Percentiles rank a stretch among this genome's conserved stretches.
These are phyloP conservation scores for Cardamine resedifolia DNA, from an alignment of 345 rosid genomes.

Conservation along the genomic window DNA sequence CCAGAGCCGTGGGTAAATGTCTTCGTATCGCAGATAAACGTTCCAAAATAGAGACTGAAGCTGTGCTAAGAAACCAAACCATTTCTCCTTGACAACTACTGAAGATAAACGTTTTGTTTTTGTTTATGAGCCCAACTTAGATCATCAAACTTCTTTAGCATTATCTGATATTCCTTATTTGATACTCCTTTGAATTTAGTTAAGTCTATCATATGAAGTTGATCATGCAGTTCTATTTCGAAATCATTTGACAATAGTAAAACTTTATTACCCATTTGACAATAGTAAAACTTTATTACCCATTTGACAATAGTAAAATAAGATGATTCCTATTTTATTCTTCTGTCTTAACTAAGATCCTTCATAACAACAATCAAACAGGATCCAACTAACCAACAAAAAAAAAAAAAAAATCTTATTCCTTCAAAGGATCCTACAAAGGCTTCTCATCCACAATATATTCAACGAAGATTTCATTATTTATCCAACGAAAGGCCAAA, in stretches of 20 bases:
- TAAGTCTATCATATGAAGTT: neutral
- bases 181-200: neutral
- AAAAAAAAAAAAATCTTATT: slow-evolving; percentile 12
- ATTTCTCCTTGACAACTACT: too few relatives aligned
- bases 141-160: neutral
- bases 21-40: too few relatives aligned
- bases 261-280: neutral
- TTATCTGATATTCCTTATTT: too few relatives aligned
- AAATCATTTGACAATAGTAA: neutral
- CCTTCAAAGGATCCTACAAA: slow-evolving; percentile 24
- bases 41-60: too few relatives aligned
- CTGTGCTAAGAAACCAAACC: too few relatives aligned
- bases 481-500: slow-evolving; percentile 30
- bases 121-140: too few relatives aligned
- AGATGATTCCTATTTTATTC: neutral
- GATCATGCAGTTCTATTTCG: neutral
- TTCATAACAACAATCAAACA: neutral
- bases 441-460: slow-evolving; percentile 11
- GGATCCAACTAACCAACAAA: neutral
- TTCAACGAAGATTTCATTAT: slow-evolving; percentile 13
- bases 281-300: too few relatives aligned
- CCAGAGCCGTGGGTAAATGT: too few relatives aligned
- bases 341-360: neutral
- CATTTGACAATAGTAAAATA: too few relatives aligned
- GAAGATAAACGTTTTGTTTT: too few relatives aligned